Evolutionary conservation across 345 rosid species (phyloP), one percentile per base, ranked within the genome.

Genomic region (Boechera divaricarpa): DNA sequence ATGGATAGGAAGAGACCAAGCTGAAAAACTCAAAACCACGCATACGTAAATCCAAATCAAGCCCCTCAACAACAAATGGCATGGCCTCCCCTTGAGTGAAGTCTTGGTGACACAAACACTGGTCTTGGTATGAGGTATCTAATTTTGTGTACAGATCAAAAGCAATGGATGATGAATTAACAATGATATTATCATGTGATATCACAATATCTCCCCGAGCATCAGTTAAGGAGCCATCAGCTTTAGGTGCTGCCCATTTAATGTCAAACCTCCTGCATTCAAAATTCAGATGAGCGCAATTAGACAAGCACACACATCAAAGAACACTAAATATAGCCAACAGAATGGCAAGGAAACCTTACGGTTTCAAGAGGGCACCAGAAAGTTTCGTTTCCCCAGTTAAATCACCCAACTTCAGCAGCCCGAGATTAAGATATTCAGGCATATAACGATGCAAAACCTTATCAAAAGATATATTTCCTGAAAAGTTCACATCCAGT

Each of bases 231-330:
- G 97, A 94, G 67, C 97, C 97, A 88, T 92, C 97, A 53, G 97
- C 98, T 84, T 94, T 92, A 77, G 98, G 95, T 72, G 98, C 98
- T 57, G 82, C 86, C 98, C 97, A 94, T 80, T 89, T 94, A 80
- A 92, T 86, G 76, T 92, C 97, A 83, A 94, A 94, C 86, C 97
- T 92, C 94, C 98, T 94, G 76, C 52, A 65, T 42, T 64, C 77
- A 83, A 77, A 80, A 74, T 64, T 74, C 21, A 63, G 42, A 63
- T 63, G 51, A 56, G 69, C 45, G 4, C 41, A 53, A 55, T 67
- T 32, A 79, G 74, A 67, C 64, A 62, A 54, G 42, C 38, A 73
- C 54, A 74, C 59, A 63, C 31, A 67, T 57, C 11, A 77, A 60
- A 11, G 51, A 26, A 38, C 32, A 81, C 62, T 54, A 26, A 31